phyloP scores from a whole-genome alignment of 1,284 basidiomycete genomes.

The Tilletia horrida region DNA sequence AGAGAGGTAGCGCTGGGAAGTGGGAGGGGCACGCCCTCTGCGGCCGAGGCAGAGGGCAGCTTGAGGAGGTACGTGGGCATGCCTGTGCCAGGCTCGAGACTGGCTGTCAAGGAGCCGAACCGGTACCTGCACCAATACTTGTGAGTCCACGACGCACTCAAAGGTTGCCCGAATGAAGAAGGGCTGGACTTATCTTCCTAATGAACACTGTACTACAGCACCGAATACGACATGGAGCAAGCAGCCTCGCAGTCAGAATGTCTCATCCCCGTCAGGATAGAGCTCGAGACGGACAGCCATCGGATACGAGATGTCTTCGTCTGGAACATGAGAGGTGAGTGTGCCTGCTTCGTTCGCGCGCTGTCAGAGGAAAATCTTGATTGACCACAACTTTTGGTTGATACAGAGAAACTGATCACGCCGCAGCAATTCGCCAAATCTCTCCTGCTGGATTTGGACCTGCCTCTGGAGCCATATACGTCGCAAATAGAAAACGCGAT shows the following conservation, averaged over 20 bases:
- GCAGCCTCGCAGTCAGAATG: conserved; percentile 60
- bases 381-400: no score
- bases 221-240: conserved; percentile 41
- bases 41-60: conserved; percentile 28
- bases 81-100: conserved; percentile 75
- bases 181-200: conserved; percentile 61
- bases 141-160: conserved; percentile 57
- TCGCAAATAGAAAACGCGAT: conserved; percentile 81
- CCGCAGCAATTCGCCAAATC: conserved; percentile 78
- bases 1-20: not conserved
- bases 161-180: conserved; percentile 59
- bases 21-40: conserved; percentile 15
- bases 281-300: conserved; percentile 86
- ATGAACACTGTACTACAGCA: not conserved
- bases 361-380: no score
- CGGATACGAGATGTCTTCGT: conserved; percentile 90
- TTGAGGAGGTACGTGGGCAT: conserved; percentile 74
- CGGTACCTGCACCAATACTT: conserved; percentile 68
- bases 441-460: conserved; percentile 82
- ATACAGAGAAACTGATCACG: conserved; percentile 64
- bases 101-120: conserved; percentile 64
- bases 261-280: conserved; percentile 86
- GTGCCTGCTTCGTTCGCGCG: no score
- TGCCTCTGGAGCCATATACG: conserved; percentile 67
- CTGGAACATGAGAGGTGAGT: conserved; percentile 80